Evolutionary conservation across 2,329 filamentous ascomycete genomes (phyloP).

Genomic region (Clonostachys solani): DNA sequence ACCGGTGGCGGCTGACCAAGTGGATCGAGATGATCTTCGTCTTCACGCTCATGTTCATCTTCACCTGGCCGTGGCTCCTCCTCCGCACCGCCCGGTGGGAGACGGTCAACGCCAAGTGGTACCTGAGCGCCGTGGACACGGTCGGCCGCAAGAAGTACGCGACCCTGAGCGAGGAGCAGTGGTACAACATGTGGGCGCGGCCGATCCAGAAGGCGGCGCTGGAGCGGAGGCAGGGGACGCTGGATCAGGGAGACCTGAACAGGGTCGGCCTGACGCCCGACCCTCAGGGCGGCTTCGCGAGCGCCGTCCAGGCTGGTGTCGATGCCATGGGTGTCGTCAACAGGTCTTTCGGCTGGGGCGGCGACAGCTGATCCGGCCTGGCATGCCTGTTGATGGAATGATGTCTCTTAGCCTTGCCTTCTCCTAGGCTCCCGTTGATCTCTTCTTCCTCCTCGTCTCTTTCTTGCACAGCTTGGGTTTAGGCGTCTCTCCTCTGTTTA

Average conservation of each 20-base stretch:
- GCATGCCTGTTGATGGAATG: too few relatives aligned
- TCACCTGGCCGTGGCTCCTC: slow-evolving; percentile 68
- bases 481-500: too few relatives aligned
- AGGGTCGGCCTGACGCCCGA: slow-evolving; percentile 19
- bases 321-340: slow-evolving; percentile 48
- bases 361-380: slow-evolving; percentile 5
- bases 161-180: slow-evolving; percentile 51
- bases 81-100: slow-evolving; percentile 65
- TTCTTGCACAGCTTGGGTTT: too few relatives aligned
- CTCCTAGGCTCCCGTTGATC: too few relatives aligned
- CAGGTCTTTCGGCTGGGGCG: slow-evolving; percentile 49
- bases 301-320: slow-evolving; percentile 42
- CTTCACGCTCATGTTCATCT: slow-evolving; percentile 62
- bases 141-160: slow-evolving; percentile 42
- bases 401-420: too few relatives aligned
- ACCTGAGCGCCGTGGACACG: slow-evolving; percentile 17
- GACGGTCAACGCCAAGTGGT: slow-evolving; percentile 58
- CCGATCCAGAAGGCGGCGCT: slow-evolving; percentile 57
- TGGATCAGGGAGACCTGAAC: slow-evolving; percentile 54
- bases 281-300: slow-evolving; percentile 34
- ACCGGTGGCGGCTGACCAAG: slow-evolving; percentile 57
- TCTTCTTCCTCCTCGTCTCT: too few relatives aligned
- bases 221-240: slow-evolving; percentile 47
- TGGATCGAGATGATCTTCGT: slow-evolving; percentile 65
- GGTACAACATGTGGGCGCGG: slow-evolving; percentile 59